These are phyloP conservation scores for Gossypium longicalyx DNA, from an alignment of 345 rosid genomes.

Conservation along the genomic window DNA sequence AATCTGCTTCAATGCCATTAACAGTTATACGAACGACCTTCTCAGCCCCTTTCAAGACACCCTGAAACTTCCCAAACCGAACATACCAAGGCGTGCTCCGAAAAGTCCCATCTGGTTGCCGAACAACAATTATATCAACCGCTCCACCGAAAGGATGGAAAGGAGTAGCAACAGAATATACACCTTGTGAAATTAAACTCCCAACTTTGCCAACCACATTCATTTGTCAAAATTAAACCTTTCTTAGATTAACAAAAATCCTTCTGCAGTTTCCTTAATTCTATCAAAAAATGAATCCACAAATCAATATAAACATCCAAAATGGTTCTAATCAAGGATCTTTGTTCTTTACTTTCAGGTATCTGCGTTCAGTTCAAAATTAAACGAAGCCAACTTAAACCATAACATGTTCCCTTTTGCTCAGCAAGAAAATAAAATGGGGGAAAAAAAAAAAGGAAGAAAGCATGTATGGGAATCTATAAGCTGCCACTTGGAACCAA, in stretches of 20 bases:
- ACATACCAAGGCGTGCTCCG: conserved; percentile 93
- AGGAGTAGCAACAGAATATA: conserved; percentile 87
- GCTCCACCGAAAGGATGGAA: conserved; percentile 98
- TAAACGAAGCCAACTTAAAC: conserved; percentile 6
- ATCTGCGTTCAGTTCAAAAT: conserved; percentile 21
- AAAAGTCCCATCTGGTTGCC: conserved; percentile 78
- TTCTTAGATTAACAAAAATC: conserved; percentile 5
- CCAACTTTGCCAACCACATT: conserved; percentile 87
- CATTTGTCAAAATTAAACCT: conserved; percentile 41
- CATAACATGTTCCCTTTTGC: neutral
- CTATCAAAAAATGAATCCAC: conserved; percentile 17
- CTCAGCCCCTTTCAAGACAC: conserved; percentile 83
- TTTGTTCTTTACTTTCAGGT: neutral
- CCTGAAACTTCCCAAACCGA: conserved; percentile 92
- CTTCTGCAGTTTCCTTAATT: conserved; percentile 7
- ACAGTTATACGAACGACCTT: conserved; percentile 74
- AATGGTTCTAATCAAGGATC: neutral
- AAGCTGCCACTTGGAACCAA: conserved; percentile 11
- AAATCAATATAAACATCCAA: conserved; percentile 1
- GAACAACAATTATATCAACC: conserved; percentile 84
- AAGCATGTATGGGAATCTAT: neutral
- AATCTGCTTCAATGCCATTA: conserved; percentile 69
- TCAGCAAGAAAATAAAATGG: neutral
- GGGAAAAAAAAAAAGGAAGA: neutral
- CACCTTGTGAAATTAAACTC: conserved; percentile 78